Conservation (phyloP, 495 filamentous ascomycete genomes). For the Aspergillus asperescens region DNA sequence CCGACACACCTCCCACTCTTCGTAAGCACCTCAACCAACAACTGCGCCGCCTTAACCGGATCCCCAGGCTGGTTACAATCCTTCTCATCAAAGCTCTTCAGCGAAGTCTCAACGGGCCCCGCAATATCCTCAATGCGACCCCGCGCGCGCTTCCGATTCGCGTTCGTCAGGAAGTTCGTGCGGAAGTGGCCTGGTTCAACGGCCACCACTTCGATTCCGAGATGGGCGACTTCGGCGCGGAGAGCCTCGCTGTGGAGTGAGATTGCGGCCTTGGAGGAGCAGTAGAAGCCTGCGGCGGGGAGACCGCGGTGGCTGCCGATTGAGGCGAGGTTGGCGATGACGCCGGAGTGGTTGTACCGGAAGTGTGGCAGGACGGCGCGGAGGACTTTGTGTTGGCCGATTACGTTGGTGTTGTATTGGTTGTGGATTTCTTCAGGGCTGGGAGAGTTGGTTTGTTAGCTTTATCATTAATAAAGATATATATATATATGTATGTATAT, state of each 20-base stretch:
- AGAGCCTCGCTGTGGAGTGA: constrained; percentile 34
- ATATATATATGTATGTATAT: not conserved
- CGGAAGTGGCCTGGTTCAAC: constrained; percentile 52
- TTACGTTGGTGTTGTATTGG: constrained; percentile 34
- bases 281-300: constrained; percentile 34
- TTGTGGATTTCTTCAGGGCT: constrained; percentile 1
- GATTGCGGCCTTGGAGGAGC: constrained; percentile 42
- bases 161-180: constrained; percentile 32
- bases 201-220: constrained; percentile 39
- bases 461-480: not conserved
- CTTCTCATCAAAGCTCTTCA: constrained; percentile 16
- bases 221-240: constrained; percentile 34
- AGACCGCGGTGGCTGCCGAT: constrained; percentile 20
- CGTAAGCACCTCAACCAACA: constrained; percentile 46
- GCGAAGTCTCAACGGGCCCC: too few species aligned
- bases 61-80: constrained; percentile 40
- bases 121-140: constrained; percentile 24
- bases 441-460: too few species aligned
- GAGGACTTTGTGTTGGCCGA: constrained; percentile 38
- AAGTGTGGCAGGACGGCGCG: constrained; percentile 46
- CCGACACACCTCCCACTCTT: constrained; percentile 34
- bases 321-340: constrained; percentile 36
- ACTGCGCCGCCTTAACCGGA: constrained; percentile 41
- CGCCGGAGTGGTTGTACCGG: constrained; percentile 38
- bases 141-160: constrained; percentile 9